These are phyloP conservation scores for Cordia subcordata DNA, from an alignment of 257 asterid species.

Conservation along the genomic window DNA sequence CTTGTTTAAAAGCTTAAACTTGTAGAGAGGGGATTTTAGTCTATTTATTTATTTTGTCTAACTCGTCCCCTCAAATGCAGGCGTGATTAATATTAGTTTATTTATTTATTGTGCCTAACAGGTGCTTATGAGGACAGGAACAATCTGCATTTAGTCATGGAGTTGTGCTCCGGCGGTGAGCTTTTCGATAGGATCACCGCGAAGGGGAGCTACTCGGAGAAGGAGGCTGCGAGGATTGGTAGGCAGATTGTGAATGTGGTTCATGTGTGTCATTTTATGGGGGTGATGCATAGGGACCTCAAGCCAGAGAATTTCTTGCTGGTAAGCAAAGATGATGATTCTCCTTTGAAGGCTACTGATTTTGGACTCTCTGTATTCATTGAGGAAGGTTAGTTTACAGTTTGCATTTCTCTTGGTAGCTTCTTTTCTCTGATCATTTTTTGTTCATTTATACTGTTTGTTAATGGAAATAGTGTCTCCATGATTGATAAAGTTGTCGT, in stretches of 20 bases:
- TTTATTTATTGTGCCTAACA: no score
- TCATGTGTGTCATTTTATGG: conserved; percentile 69
- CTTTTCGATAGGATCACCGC: conserved; percentile 64
- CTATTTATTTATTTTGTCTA: no score
- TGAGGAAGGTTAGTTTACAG: conserved; percentile 42
- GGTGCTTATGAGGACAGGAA: conserved; percentile 51
- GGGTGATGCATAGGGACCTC: conserved; percentile 63
- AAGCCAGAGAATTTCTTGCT: conserved; percentile 74
- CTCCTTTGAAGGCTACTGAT: conserved; percentile 57
- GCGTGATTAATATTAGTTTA: no score
- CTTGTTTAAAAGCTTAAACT: no score
- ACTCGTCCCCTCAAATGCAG: no score
- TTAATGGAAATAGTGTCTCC: no score
- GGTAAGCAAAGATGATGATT: conserved; percentile 33
- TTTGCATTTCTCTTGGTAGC: neutral
- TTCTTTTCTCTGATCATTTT: no score
- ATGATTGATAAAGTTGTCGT: no score
- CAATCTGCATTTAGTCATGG: conserved; percentile 53
- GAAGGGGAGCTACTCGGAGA: conserved; percentile 52
- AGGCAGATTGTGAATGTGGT: conserved; percentile 67
- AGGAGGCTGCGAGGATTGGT: conserved; percentile 53
- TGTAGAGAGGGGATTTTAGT: no score
- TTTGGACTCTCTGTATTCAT: conserved; percentile 69
- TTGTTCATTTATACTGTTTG: no score
- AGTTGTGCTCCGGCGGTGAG: conserved; percentile 60